A percentile compares a stretch with the other conserved stretches of the same genome.
phyloP scores from a whole-genome alignment of 768 basidiomycete genomes.

The Porpolomopsis calyptriformis region DNA sequence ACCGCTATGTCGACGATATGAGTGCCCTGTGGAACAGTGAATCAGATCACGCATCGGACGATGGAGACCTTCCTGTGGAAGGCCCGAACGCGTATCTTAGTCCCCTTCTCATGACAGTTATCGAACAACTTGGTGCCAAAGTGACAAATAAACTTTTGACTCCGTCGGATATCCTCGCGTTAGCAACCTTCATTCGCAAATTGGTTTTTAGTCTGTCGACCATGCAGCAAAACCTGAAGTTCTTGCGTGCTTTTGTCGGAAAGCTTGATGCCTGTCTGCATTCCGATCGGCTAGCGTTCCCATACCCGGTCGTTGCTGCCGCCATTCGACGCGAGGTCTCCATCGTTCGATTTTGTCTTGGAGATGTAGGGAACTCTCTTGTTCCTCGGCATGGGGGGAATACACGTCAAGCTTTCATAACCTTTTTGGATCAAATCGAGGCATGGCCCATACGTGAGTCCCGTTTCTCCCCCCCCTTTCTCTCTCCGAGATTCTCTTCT shows the following conservation, averaged over 20 bases:
- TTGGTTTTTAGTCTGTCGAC: constrained; percentile 47
- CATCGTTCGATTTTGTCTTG: constrained; percentile 29
- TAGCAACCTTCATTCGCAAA: constrained; percentile 54
- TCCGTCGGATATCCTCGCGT: constrained; percentile 51
- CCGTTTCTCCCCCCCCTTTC: too few species aligned
- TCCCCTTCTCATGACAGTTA: constrained; percentile 66
- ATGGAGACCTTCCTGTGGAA: constrained; percentile 6
- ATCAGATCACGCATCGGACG: constrained; percentile 1
- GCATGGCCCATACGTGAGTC: constrained; percentile 37
- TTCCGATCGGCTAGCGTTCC: constrained; percentile 20
- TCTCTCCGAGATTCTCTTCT: too few species aligned
- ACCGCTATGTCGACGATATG: constrained; percentile 74
- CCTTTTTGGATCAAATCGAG: constrained; percentile 37
- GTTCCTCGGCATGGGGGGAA: neutral
- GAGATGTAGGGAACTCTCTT: constrained; percentile 10
- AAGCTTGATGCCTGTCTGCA: constrained; percentile 29
- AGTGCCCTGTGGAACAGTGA: constrained; percentile 22
- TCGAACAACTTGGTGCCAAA: constrained; percentile 72
- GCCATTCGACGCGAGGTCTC: constrained; percentile 37
- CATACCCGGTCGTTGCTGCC: constrained; percentile 23
- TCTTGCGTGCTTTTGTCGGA: constrained; percentile 24
- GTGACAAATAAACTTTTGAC: constrained; percentile 41
- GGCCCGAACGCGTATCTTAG: constrained; percentile 39
- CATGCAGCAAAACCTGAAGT: constrained; percentile 37
- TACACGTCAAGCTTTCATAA: constrained; percentile 22